A percentile compares a stretch with the other conserved stretches of the same genome.
Evolutionary conservation across 2,329 filamentous ascomycete species (phyloP).

Genomic region (Diaporthe sp.): DNA sequence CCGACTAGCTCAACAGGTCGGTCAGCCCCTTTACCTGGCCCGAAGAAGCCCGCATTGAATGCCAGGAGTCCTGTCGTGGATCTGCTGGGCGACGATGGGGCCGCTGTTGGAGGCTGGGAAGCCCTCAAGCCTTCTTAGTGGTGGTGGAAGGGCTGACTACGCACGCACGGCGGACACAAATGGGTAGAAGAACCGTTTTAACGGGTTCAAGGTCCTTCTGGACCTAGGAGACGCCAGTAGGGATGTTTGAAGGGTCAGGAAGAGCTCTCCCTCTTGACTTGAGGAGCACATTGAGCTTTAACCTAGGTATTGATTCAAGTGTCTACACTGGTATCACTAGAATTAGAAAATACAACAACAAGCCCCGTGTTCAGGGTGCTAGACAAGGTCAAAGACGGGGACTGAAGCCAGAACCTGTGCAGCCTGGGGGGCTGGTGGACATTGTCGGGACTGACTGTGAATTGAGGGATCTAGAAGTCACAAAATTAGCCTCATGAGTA

Average conservation of each 20-base stretch:
- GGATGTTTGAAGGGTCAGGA: not conserved
- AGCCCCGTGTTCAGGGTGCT: not conserved
- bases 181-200: not conserved
- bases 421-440: not conserved
- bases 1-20: constrained; percentile 19
- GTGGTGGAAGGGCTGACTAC: not conserved
- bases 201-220: not conserved
- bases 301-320: not conserved
- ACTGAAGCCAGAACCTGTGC: not conserved
- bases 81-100: constrained; percentile 59
- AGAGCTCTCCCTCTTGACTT: not conserved
- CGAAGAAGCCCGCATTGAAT: constrained; percentile 48
- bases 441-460: not conserved
- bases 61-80: constrained; percentile 55
- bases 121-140: constrained; percentile 60
- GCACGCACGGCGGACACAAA: not conserved
- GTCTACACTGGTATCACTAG: constrained; percentile 19
- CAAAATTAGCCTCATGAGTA: not conserved
- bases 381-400: not conserved
- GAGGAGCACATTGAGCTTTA: not conserved
- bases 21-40: constrained; percentile 29
- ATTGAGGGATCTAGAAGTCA: too few relatives aligned
- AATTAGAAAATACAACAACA: not conserved
- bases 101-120: constrained; percentile 66
- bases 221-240: not conserved